These are phyloP conservation scores for Pelargonium australe DNA, from an alignment of 441 rosid genomes.

Conservation along the genomic window DNA sequence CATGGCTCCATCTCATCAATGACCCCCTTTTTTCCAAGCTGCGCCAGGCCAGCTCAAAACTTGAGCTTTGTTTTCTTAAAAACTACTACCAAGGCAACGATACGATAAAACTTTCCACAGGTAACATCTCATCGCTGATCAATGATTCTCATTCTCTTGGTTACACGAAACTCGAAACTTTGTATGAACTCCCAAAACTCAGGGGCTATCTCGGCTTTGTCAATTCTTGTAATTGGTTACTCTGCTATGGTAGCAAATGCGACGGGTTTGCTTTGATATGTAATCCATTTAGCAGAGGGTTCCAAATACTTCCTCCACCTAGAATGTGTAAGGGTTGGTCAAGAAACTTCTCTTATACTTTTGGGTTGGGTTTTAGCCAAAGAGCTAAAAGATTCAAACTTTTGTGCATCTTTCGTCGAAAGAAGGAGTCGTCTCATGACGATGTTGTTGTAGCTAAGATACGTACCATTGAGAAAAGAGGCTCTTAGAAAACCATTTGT, in stretches of 20 bases:
- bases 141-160: neutral
- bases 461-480: neutral
- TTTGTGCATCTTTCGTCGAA: neutral
- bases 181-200: neutral
- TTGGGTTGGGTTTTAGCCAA: neutral
- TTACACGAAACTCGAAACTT: neutral
- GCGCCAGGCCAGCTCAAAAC: neutral
- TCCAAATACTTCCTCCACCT: neutral
- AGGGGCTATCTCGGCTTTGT: no score
- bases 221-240: neutral
- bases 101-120: neutral
- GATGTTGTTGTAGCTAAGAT: neutral
- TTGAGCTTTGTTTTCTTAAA: neutral
- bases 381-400: neutral
- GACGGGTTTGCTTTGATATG: neutral
- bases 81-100: no score
- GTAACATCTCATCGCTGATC: neutral
- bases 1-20: neutral
- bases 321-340: neutral
- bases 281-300: neutral
- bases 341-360: no score
- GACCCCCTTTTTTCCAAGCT: neutral
- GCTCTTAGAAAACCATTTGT: no score
- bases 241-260: neutral
- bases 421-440: no score